Evolutionary conservation across 805 yeast genomes (phyloP).

Genomic region (Wickerhamomyces bisporus): DNA sequence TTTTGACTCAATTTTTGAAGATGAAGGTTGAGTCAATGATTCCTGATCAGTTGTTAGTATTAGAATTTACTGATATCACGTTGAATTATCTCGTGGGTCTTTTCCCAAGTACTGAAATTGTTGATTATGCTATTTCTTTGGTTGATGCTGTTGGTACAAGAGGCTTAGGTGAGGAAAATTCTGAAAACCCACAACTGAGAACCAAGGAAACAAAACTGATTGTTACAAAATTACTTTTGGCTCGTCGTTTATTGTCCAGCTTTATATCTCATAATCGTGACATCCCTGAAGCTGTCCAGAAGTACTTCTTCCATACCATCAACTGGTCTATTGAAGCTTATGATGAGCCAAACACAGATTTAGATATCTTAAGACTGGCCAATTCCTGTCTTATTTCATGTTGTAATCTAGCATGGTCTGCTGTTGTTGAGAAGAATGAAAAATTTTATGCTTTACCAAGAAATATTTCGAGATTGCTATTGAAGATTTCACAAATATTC

Average conservation of each 20-base stretch:
- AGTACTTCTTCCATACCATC: constrained; percentile 42
- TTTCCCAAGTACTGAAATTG: constrained; percentile 34
- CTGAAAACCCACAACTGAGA: constrained; percentile 7
- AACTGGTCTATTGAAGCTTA: constrained; percentile 57
- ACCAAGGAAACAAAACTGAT: constrained; percentile 44
- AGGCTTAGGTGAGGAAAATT: constrained; percentile 42
- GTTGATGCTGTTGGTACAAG: constrained; percentile 51
- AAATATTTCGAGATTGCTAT: constrained; percentile 47
- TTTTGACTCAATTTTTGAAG: constrained; percentile 39
- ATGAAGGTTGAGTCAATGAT: constrained; percentile 42
- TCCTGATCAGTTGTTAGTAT: constrained; percentile 57
- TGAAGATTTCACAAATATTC: constrained; percentile 48
- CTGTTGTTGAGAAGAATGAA: constrained; percentile 27
- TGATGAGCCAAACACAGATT: constrained; percentile 40
- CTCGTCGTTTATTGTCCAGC: constrained; percentile 48
- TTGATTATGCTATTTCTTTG: constrained; percentile 39
- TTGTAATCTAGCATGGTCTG: constrained; percentile 34
- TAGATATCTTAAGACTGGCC: constrained; percentile 61
- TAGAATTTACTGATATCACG: constrained; percentile 57
- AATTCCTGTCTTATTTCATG: constrained; percentile 51
- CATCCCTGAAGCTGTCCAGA: constrained; percentile 32
- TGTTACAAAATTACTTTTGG: constrained; percentile 53
- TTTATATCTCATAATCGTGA: constrained; percentile 24
- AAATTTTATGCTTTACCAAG: constrained; percentile 36
- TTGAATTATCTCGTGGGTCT: constrained; percentile 37